A percentile compares a stretch with the other conserved stretches of the same genome.
Conservation (phyloP, 176 grass and related monocot genomes). For the Guadua angustifolia region DNA sequence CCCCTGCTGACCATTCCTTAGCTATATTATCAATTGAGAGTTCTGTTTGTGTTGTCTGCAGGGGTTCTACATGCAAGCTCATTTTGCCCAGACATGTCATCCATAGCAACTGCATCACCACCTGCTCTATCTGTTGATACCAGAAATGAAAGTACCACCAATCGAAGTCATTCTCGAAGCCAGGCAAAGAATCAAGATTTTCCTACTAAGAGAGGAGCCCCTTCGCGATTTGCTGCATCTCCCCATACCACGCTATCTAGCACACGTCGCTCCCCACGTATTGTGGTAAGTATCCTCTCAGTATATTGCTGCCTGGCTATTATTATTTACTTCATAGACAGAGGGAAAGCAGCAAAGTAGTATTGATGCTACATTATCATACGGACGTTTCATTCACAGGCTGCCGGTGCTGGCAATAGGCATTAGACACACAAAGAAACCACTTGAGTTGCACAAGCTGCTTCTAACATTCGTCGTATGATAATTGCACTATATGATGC, state of each 20-base stretch:
- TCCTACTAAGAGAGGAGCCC: conserved; percentile 29
- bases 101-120: conserved; percentile 47
- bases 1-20: neutral
- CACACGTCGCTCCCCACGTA: conserved; percentile 46
- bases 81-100: conserved; percentile 38
- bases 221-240: conserved; percentile 12
- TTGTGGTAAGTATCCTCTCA: conserved; percentile 49
- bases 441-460: neutral
- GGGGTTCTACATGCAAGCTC: conserved; percentile 39
- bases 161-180: conserved; percentile 13
- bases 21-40: conserved; percentile 5
- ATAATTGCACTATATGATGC: neutral
- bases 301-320: neutral
- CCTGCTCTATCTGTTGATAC: conserved; percentile 48
- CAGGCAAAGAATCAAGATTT: conserved; percentile 37
- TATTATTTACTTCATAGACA: neutral
- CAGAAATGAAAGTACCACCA: conserved; percentile 37
- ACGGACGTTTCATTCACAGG: neutral
- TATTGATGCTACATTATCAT: neutral
- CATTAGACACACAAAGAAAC: neutral
- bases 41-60: conserved; percentile 39
- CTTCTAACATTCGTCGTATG: neutral
- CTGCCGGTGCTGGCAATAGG: neutral
- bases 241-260: conserved; percentile 15
- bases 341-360: neutral